These are phyloP conservation scores for Crithidia expoeki DNA, from an alignment of 208 protist genomes.

Conservation along the genomic window DNA sequence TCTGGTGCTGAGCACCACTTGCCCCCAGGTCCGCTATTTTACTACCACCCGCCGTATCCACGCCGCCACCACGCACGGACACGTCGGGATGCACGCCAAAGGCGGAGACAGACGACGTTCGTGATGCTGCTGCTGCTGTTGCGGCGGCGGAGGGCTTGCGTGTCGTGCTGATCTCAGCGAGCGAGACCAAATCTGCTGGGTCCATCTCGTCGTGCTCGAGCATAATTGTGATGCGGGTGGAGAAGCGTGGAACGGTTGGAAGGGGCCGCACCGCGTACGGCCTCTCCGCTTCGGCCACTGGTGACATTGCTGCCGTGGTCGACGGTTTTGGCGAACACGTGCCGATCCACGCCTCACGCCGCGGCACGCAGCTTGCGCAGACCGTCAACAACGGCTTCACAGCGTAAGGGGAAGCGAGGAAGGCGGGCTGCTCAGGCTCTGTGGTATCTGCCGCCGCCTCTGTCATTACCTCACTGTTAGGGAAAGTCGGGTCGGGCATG, in stretches of 20 bases:
- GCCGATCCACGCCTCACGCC: conserved; percentile 65
- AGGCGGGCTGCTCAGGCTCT: conserved; percentile 14
- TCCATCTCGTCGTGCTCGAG: conserved; percentile 81
- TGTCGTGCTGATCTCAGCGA: conserved; percentile 58
- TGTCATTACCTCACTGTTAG: conserved; percentile 13
- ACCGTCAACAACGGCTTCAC: conserved; percentile 80
- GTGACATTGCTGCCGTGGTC: neutral
- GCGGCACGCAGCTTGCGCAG: conserved; percentile 75
- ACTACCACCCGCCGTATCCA: conserved; percentile 2
- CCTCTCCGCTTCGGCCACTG: neutral
- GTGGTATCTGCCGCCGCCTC: neutral
- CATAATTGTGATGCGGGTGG: conserved; percentile 76
- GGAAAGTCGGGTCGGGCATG: neutral
- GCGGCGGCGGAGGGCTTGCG: conserved; percentile 10
- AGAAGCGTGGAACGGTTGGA: conserved; percentile 75
- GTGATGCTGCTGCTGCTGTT: neutral
- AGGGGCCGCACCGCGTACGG: conserved; percentile 35
- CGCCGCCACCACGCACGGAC: conserved; percentile 20
- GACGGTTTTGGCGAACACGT: conserved; percentile 30
- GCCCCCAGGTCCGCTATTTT: neutral
- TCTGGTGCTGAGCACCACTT: too few species aligned
- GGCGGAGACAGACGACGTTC: neutral
- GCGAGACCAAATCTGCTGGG: conserved; percentile 64
- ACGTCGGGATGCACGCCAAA: conserved; percentile 11
- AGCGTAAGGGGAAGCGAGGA: conserved; percentile 50